Base-by-base conservation (phyloP, 1,284 basidiomycete species). In the Ustilago nuda region DNA sequence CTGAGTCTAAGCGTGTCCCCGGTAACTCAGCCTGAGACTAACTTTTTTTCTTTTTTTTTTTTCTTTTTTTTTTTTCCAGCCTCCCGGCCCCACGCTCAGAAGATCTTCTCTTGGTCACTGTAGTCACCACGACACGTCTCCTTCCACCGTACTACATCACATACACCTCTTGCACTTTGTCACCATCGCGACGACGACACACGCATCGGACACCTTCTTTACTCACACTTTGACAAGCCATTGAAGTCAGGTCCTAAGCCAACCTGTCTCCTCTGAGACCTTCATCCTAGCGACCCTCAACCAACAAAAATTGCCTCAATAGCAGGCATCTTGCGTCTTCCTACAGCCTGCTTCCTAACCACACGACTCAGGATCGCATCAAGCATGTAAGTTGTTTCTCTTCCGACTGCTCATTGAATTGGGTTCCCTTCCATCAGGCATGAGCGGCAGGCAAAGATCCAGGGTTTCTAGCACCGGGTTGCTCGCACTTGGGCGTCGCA, bases 191-290 rank as follows among this genome's bases (percentile, higher is more conserved):
- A 30, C 33, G 61, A 46, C 51, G 27, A 46, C 53, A 51, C 39
- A 19, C 63, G 62, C 51, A 56, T 30, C 50, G 19, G 32, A 36
- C 12, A 36, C 12, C 15, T 56, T 52, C 41, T 45, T 13, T 32
- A 46, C 55, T 45, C 53, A 33, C 55, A 62, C 45, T 51, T 53
- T 50, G 27, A 15, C 43, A 35, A 61, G 46, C 43, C 60, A 51
- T 53, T 59, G 56, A 27, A 72, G 59, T 55, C 69, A 63, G 69
- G 69, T 59, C 69, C 56, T 72, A 72, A 72, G 69, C 69, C 69
- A 72, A 53, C 64, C 69, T 72, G 69, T 54, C 67, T 70, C n/a
- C 63, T 72, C 32, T 58, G 69, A 36, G 41, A 48, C 52, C 41
- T 17, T 35, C 55, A 56, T 13, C 48, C 39, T 41, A 56, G 4